Evolutionary conservation across 495 filamentous ascomycete species (phyloP).

Genomic region (Ramalina intermedia): DNA sequence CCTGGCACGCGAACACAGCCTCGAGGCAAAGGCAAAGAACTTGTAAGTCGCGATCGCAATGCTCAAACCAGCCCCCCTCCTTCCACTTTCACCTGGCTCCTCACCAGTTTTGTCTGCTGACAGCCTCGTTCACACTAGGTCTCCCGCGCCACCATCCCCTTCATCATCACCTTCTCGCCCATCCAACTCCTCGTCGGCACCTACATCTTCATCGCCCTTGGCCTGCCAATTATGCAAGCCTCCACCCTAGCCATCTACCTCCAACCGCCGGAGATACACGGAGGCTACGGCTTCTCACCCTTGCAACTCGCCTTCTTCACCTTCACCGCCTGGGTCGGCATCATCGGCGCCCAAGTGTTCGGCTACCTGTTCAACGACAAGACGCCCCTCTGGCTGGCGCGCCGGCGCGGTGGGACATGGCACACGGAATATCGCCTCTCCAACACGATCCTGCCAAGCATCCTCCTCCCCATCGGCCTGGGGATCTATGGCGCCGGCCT

Average conservation of each 20-base stretch:
- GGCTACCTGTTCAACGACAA: conserved; percentile 28
- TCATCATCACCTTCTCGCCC: conserved; percentile 28
- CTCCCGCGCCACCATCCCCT: no score
- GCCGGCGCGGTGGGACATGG: conserved; percentile 25
- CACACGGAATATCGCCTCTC: conserved; percentile 31
- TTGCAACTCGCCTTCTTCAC: conserved; percentile 28
- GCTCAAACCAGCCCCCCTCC: no score
- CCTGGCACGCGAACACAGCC: not conserved
- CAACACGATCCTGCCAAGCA: conserved; percentile 17
- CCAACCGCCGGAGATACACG: conserved; percentile 25
- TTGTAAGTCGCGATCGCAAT: no score
- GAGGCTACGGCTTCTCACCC: conserved; percentile 36
- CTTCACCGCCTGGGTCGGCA: conserved; percentile 23
- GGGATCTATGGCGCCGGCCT: conserved; percentile 30
- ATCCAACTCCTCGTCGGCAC: conserved; percentile 28
- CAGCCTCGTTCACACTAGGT: no score
- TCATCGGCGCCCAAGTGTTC: conserved; percentile 22
- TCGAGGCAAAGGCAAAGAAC: no score
- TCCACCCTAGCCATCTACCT: conserved; percentile 25
- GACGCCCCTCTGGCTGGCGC: conserved; percentile 23
- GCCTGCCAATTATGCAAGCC: conserved; percentile 27
- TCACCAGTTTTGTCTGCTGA: no score
- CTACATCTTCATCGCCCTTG: conserved; percentile 32
- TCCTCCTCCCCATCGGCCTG: conserved; percentile 27
- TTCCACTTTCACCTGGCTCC: no score